Evolutionary conservation across 306 rosid genomes (phyloP), one percentile per base, ranked within the genome.

Genomic region (Gleditsia sinensis): DNA sequence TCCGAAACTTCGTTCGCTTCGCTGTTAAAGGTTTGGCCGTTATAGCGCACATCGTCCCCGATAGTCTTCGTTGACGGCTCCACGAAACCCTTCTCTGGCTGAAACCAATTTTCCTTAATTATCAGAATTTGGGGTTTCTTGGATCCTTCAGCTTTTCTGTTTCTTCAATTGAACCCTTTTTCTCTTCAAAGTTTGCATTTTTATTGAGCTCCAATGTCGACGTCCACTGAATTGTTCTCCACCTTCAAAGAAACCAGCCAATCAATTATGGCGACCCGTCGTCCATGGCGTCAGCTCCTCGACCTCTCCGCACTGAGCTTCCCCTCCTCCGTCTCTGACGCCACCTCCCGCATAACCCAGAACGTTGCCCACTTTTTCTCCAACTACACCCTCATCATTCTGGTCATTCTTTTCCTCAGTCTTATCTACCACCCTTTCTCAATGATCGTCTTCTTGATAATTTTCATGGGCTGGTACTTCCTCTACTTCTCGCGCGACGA

Each of bases 401-500:
- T 91, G 30, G 14, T 70, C 81, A 14, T 82, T 32, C 67, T 91
- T 65, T 56, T 85, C 85, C 83, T 85, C 67, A 28, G 76, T 80
- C 94, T 88, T 69, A 16, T 91, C 54, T 74, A 19, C 81, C 87
- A 80, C 82, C 94, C 94, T 4, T 1, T 85, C 71, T 40, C 86
- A 28, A 27, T 88, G 28, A 3, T 88, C 70, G 75, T 83, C 17
- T 51, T 81, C 88, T 33, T 88, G 42, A 0, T 76, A 55, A 24
- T 86, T 33, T 61, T 74, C 74, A 75, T 78, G 19, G 83, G 71
- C 9, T 91, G 96, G 96, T 69, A 84, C 81, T 78, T 83, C 60
- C 80, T 88, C 80, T 88, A 77, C 88, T 83, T 88, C 84, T 53
- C 85, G 3, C 85, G 92, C 32, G 90, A 83, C 20, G 76, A 83